Conservation (phyloP, 345 rosid species). For the Microthlaspi erraticum region DNA sequence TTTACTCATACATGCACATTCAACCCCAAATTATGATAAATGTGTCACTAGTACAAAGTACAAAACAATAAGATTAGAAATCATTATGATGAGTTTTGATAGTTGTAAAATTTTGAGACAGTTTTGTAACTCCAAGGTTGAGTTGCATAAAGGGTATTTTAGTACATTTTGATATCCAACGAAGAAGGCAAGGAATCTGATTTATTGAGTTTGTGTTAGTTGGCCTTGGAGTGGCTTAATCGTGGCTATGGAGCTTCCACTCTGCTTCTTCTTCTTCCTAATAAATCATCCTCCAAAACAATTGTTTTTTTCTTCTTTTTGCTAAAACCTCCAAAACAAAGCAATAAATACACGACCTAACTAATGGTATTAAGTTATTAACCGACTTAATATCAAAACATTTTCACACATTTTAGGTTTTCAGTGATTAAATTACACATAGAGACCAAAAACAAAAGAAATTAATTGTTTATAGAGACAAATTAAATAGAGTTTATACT, state of each 20-base stretch:
- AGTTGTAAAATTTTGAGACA: neutral
- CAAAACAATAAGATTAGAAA: no score
- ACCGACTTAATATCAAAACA: neutral
- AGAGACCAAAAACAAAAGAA: neutral
- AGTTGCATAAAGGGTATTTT: constrained; percentile 19
- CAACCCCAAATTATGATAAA: neutral
- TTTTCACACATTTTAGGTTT: neutral
- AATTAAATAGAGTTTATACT: neutral
- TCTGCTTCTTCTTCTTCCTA: constrained; percentile 21
- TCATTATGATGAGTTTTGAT: neutral
- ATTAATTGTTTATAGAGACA: neutral
- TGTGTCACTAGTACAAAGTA: neutral
- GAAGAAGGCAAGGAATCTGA: constrained; percentile 7
- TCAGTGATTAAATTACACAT: neutral
- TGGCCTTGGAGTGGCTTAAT: constrained; percentile 39
- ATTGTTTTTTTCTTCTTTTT: neutral
- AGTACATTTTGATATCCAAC: constrained; percentile 20
- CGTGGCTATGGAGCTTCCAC: constrained; percentile 38
- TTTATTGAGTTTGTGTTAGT: constrained; percentile 19
- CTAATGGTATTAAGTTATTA: constrained; percentile 3
- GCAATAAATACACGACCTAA: neutral
- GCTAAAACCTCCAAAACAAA: neutral
- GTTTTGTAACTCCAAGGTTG: neutral
- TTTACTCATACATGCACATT: neutral
- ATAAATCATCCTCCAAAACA: neutral